A percentile compares a stretch with the other conserved stretches of the same genome.
phyloP scores from a whole-genome alignment of 306 rosid genomes.

The Cercis canadensis region DNA sequence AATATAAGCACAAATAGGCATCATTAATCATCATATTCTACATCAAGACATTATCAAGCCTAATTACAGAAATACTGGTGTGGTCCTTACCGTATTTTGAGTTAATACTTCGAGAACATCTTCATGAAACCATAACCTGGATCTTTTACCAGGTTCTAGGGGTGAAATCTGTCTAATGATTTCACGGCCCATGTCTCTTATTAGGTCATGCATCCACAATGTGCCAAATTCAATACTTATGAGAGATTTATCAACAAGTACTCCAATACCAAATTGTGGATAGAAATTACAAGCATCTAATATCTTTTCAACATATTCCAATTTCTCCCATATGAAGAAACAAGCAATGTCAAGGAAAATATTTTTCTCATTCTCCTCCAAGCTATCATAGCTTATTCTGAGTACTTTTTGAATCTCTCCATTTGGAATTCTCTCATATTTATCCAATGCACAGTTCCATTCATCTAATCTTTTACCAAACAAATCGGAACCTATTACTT shows the following conservation, averaged over 20 bases:
- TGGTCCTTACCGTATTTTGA: constrained; percentile 5
- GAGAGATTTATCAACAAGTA: neutral
- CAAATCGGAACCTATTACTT: neutral
- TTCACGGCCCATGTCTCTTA: constrained; percentile 3
- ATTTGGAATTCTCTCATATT: neutral
- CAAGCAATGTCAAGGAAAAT: neutral
- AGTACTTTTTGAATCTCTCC: neutral
- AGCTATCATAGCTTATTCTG: constrained; percentile 13
- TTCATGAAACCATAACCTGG: constrained; percentile 12
- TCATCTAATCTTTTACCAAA: neutral
- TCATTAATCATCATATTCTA: too few species aligned
- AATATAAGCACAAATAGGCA: too few species aligned
- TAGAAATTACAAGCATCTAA: too few species aligned
- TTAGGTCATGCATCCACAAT: constrained; percentile 31
- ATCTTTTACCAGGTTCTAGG: constrained; percentile 3
- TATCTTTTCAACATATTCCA: too few species aligned
- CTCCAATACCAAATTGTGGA: too few species aligned
- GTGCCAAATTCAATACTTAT: neutral
- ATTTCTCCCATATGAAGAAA: too few species aligned
- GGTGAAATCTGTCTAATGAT: neutral
- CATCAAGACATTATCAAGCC: too few species aligned
- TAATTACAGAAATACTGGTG: too few species aligned
- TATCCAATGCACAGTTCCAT: constrained; percentile 6
- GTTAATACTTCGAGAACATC: constrained; percentile 1
- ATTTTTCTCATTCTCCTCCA: neutral